Evolutionary conservation across 2,329 filamentous ascomycete genomes (phyloP).

Genomic region (Sclerotinia trifoliorum): DNA sequence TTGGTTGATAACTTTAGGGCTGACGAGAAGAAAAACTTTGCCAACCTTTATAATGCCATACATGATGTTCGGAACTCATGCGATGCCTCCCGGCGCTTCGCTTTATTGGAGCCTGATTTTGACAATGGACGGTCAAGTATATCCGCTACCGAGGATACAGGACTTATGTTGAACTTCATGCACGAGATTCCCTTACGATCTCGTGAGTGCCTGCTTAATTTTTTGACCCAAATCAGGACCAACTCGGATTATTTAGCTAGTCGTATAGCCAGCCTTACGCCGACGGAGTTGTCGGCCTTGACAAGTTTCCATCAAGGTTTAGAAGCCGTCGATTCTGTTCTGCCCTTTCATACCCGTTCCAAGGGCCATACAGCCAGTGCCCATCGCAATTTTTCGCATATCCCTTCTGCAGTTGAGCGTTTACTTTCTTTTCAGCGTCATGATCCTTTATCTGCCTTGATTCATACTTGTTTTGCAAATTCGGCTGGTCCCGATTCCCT

Average conservation of each 20-base stretch:
- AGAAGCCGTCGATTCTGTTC: slow-evolving; percentile 80
- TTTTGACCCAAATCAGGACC: slow-evolving; percentile 78
- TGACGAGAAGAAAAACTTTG: slow-evolving; percentile 77
- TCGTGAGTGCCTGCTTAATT: slow-evolving; percentile 72
- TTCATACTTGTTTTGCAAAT: slow-evolving; percentile 87
- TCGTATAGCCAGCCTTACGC: slow-evolving; percentile 72
- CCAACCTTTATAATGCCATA: slow-evolving; percentile 71
- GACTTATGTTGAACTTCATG: slow-evolving; percentile 55
- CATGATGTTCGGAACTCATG: slow-evolving; percentile 77
- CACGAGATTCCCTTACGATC: slow-evolving; percentile 74
- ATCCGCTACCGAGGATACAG: slow-evolving; percentile 43
- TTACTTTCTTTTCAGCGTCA: slow-evolving; percentile 86
- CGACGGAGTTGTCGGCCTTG: slow-evolving; percentile 73
- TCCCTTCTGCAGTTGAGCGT: slow-evolving; percentile 71
- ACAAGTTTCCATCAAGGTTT: slow-evolving; percentile 75
- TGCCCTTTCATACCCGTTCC: slow-evolving; percentile 62
- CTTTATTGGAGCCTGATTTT: slow-evolving; percentile 70
- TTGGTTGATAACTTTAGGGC: slow-evolving; percentile 75
- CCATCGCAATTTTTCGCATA: slow-evolving; percentile 47
- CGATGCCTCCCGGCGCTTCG: slow-evolving; percentile 68
- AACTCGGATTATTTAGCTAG: slow-evolving; percentile 86
- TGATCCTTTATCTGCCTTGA: slow-evolving; percentile 78
- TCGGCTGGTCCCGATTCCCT: slow-evolving; percentile 77
- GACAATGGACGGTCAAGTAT: slow-evolving; percentile 48
- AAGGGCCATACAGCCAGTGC: slow-evolving; percentile 47